Percentiles rank a stretch among this genome's conserved stretches.
phyloP scores from a whole-genome alignment of 2,329 filamentous ascomycete species.

The Emericellopsis atlantica region DNA sequence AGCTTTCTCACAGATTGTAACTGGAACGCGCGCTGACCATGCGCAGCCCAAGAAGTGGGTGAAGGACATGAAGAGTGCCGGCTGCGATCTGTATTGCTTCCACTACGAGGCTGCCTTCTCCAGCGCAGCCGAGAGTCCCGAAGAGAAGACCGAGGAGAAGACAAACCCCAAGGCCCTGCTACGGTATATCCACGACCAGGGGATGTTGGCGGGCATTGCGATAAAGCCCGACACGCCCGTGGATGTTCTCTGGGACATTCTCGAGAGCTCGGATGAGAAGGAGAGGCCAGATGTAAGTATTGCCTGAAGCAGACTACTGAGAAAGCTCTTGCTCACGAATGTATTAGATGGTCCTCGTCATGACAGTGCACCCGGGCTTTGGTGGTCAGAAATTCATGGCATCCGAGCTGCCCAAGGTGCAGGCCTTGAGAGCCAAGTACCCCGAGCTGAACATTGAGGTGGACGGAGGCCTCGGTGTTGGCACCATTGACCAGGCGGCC shows the following conservation, averaged over 20 bases:
- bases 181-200: constrained; percentile 77
- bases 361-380: constrained; percentile 97
- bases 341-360: constrained; percentile 85
- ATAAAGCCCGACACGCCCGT: constrained; percentile 89
- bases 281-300: constrained; percentile 72
- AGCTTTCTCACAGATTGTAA: neutral
- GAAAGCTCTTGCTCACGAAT: neutral
- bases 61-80: constrained; percentile 83
- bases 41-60: constrained; percentile 97
- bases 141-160: constrained; percentile 51
- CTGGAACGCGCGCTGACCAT: neutral
- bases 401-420: constrained; percentile 86
- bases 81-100: constrained; percentile 99
- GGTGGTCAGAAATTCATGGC: constrained; percentile 99
- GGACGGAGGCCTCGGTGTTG: constrained; percentile 78
- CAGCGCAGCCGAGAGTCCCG: constrained; percentile 70
- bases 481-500: constrained; percentile 86
- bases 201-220: constrained; percentile 84
- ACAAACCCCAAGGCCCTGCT: constrained; percentile 81
- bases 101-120: constrained; percentile 96
- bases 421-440: constrained; percentile 70
- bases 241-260: constrained; percentile 82
- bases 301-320: constrained; percentile 4
- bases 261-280: constrained; percentile 58
- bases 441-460: constrained; percentile 95